Conservation (phyloP, 371 early-diverging fungal species). For the Rhizopus arrhizus region DNA sequence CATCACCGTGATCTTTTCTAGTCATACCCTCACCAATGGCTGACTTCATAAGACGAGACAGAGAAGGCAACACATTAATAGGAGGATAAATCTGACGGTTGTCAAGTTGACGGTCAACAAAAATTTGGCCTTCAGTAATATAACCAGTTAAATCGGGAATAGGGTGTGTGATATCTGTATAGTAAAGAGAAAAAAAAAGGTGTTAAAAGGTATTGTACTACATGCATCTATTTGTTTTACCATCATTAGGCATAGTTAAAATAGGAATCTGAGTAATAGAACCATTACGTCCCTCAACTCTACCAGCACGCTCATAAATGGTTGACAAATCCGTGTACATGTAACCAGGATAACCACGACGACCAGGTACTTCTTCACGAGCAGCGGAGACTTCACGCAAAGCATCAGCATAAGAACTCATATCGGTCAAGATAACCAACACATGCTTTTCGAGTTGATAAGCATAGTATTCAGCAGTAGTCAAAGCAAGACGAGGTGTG, state of each 20-base stretch:
- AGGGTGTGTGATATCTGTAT: conserved; percentile 98
- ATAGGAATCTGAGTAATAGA: conserved; percentile 99
- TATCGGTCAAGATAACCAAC: conserved; percentile 99
- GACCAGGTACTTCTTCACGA: conserved; percentile 99
- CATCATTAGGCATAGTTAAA: conserved; percentile 99
- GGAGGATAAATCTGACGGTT: conserved; percentile 99
- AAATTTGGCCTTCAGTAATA: conserved; percentile 99
- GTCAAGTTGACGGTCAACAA: conserved; percentile 98
- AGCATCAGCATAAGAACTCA: conserved; percentile 99
- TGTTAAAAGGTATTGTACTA: too few species aligned
- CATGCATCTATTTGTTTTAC: conserved; percentile 40
- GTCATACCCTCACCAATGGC: conserved; percentile 99
- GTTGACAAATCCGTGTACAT: conserved; percentile 99
- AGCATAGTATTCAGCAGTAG: conserved; percentile 99
- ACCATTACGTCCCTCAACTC: conserved; percentile 99
- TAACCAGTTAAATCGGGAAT: conserved; percentile 99
- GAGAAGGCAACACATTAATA: conserved; percentile 99
- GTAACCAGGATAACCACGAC: conserved; percentile 99
- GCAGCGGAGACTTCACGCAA: conserved; percentile 99
- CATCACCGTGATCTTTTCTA: conserved; percentile 99
- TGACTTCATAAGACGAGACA: conserved; percentile 99
- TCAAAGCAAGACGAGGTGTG: conserved; percentile 99
- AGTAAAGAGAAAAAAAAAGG: not conserved
- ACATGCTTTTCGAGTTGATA: conserved; percentile 99
- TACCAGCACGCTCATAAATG: conserved; percentile 99